Evolutionary conservation across 176 grass and related monocot genomes (phyloP).

Genomic region (Dactylis glomerata): DNA sequence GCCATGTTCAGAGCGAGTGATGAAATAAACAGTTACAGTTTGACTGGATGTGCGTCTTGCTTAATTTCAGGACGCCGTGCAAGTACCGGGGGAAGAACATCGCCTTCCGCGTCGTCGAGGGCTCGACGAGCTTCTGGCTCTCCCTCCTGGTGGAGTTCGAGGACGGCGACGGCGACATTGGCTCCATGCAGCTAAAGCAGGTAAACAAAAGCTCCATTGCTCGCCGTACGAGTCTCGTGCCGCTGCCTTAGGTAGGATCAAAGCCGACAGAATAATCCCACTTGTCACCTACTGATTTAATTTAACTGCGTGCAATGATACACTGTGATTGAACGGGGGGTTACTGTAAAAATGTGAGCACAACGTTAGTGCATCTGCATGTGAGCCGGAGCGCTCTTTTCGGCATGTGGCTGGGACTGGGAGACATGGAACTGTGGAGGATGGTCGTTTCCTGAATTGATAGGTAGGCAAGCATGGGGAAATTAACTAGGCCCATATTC

Average conservation of each 20-base stretch:
- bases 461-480: constrained; percentile 4
- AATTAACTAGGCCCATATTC: not conserved
- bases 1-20: not conserved
- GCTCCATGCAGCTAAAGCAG: constrained; percentile 89
- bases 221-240: too few relatives aligned
- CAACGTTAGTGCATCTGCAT: not conserved
- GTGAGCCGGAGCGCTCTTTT: constrained; percentile 13
- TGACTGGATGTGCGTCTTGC: not conserved
- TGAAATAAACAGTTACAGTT: not conserved
- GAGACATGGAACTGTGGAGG: not conserved
- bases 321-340: too few relatives aligned
- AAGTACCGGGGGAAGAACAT: constrained; percentile 80
- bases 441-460: constrained; percentile 25
- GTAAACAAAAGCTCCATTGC: constrained; percentile 19
- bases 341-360: not conserved
- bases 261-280: not conserved
- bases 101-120: constrained; percentile 89
- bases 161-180: constrained; percentile 91
- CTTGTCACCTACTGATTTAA: not conserved
- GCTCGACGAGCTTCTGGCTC: constrained; percentile 90
- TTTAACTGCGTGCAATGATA: too few relatives aligned
- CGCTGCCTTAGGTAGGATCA: not conserved
- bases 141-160: constrained; percentile 94
- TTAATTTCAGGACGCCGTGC: constrained; percentile 73
- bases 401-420: not conserved